phyloP scores from a whole-genome alignment of 257 asterid species.

The Solanum peruvianum region DNA sequence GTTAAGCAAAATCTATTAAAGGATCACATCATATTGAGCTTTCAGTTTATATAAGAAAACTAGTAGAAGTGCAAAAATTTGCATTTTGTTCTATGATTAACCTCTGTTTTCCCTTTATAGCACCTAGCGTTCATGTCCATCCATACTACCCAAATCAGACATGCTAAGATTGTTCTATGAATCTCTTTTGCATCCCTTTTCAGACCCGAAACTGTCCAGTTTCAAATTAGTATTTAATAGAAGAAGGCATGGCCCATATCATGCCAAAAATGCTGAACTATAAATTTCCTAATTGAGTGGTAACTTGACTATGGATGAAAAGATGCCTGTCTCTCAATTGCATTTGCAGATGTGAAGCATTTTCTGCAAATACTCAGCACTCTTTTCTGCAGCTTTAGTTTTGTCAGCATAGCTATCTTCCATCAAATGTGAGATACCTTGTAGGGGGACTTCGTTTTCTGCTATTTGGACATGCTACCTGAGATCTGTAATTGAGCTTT shows the following conservation, averaged over 20 bases:
- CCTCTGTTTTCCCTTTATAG: neutral
- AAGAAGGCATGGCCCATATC: neutral
- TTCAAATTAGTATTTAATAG: neutral
- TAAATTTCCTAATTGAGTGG: neutral
- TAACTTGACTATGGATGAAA: neutral
- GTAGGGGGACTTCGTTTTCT: neutral
- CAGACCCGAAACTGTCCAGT: neutral
- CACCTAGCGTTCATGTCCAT: neutral
- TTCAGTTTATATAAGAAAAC: neutral
- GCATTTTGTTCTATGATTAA: neutral
- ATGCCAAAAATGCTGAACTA: neutral
- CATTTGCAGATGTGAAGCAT: neutral
- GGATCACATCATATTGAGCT: neutral
- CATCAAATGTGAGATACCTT: neutral
- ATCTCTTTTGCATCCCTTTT: neutral
- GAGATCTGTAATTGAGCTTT: neutral
- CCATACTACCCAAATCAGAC: neutral
- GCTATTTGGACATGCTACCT: neutral
- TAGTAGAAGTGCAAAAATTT: neutral
- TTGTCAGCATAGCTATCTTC: neutral
- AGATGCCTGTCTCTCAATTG: neutral
- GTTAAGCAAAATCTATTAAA: neutral
- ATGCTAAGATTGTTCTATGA: neutral
- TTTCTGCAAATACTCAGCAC: neutral
- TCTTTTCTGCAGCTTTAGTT: neutral